phyloP scores from a whole-genome alignment of 331 rosid species.

The Stylosanthes scabra region DNA sequence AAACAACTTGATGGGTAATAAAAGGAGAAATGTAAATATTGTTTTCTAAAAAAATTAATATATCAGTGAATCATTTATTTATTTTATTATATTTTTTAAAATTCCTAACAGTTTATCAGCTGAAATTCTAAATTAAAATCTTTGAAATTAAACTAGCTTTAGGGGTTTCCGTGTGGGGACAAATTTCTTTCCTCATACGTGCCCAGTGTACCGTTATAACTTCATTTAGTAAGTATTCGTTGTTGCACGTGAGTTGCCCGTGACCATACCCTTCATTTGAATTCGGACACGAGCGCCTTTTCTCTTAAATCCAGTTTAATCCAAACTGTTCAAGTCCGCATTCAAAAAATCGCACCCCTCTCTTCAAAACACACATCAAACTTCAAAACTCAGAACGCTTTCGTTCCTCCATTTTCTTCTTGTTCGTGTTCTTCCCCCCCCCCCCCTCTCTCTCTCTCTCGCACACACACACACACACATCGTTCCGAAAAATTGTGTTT shows the following conservation, averaged over 20 bases:
- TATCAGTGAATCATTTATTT: no score
- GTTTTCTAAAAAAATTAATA: no score
- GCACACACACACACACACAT: no score
- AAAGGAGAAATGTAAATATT: no score
- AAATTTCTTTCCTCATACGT: neutral
- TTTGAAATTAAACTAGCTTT: neutral
- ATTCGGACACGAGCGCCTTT: conserved; percentile 73
- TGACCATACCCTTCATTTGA: conserved; percentile 63
- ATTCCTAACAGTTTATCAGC: no score
- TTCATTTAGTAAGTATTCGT: neutral
- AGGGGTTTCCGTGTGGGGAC: conserved; percentile 1
- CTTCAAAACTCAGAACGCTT: conserved; percentile 18
- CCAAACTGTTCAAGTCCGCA: conserved; percentile 41
- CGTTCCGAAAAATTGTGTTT: neutral
- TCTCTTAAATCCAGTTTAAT: conserved; percentile 53
- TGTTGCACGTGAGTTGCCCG: conserved; percentile 60
- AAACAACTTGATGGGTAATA: no score
- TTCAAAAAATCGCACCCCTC: conserved; percentile 54
- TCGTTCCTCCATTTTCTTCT: neutral
- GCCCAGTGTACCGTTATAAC: conserved; percentile 53
- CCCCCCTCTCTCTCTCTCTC: neutral
- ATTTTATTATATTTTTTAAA: no score
- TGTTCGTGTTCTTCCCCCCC: neutral
- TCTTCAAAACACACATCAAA: conserved; percentile 37
- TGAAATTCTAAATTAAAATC: no score